phyloP scores from a whole-genome alignment of 2,329 filamentous ascomycete genomes.

The Chaetomiaceae sp. region DNA sequence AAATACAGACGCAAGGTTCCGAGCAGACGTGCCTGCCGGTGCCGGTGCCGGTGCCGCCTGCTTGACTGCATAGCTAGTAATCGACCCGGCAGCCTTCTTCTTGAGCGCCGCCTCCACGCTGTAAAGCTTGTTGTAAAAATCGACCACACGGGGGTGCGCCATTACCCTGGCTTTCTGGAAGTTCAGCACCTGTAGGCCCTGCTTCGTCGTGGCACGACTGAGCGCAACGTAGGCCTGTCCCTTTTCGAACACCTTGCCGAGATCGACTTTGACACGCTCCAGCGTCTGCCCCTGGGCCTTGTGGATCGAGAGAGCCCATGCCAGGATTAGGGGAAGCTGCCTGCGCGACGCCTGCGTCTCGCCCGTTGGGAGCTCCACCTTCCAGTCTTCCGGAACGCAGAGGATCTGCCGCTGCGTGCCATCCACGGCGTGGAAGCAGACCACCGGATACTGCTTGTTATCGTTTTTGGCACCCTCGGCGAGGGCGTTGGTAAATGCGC shows the following conservation, averaged over 20 bases:
- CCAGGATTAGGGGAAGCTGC: constrained; percentile 83
- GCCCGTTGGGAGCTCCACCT: constrained; percentile 91
- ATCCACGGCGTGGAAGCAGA: constrained; percentile 76
- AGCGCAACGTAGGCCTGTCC: constrained; percentile 96
- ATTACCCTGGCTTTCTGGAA: constrained; percentile 91
- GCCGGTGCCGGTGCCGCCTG: constrained; percentile 18
- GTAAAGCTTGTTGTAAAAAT: constrained; percentile 80
- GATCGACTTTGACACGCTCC: constrained; percentile 88
- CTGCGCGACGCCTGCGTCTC: constrained; percentile 84
- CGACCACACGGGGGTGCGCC: constrained; percentile 81
- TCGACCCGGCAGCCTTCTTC: constrained; percentile 32
- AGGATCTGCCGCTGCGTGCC: constrained; percentile 72
- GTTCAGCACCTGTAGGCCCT: constrained; percentile 78
- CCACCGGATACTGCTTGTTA: constrained; percentile 70
- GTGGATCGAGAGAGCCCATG: constrained; percentile 96
- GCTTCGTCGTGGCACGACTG: constrained; percentile 83
- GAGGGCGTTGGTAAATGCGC: constrained; percentile 25
- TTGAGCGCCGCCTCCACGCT: constrained; percentile 53
- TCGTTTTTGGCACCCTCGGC: constrained; percentile 44
- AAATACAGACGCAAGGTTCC: constrained; percentile 20
- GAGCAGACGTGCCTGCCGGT: background rate
- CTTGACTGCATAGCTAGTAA: constrained; percentile 41
- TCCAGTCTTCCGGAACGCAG: constrained; percentile 87
- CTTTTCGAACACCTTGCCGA: constrained; percentile 91
- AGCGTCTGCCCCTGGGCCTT: constrained; percentile 96